Conservation (phyloP, 2,329 filamentous ascomycete species). For the Ramichloridium luteum region DNA sequence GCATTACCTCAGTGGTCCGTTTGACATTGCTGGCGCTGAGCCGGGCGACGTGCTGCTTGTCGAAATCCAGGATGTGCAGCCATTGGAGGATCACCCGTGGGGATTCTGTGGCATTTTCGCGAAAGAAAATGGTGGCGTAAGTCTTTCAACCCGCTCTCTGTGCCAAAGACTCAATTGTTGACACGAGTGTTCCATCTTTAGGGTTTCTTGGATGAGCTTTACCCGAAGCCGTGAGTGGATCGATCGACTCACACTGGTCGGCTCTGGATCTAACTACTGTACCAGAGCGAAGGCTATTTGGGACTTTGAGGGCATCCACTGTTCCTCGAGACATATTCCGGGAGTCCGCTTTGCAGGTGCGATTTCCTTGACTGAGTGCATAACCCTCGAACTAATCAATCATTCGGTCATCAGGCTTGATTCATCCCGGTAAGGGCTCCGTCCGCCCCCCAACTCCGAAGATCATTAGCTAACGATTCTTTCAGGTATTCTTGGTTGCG, state of each 20-base stretch:
- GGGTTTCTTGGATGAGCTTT: slow-evolving; percentile 73
- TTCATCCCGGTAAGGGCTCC: no score
- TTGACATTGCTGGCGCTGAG: slow-evolving; percentile 71
- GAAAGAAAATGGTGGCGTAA: slow-evolving; percentile 63
- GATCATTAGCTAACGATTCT: no score
- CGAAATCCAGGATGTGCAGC: slow-evolving; percentile 88
- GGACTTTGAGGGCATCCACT: slow-evolving; percentile 69
- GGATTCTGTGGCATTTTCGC: slow-evolving; percentile 79
- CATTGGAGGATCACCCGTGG: slow-evolving; percentile 75
- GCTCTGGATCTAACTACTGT: no score
- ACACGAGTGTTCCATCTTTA: neutral
- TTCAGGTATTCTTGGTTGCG: slow-evolving; percentile 81
- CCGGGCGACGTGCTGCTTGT: slow-evolving; percentile 77
- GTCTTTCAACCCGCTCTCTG: neutral
- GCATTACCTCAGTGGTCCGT: slow-evolving; percentile 82
- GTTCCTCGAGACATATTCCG: slow-evolving; percentile 74
- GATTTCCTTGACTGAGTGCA: no score
- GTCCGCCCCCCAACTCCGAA: no score
- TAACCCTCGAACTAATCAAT: no score
- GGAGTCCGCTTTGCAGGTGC: slow-evolving; percentile 74
- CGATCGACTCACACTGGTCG: no score
- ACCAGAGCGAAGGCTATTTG: slow-evolving; percentile 60
- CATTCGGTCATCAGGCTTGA: no score
- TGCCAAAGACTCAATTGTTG: neutral
- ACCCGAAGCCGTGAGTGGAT: slow-evolving; percentile 66